Conservation (phyloP, 371 early-diverging fungal species). For the Mucor plumbeus region DNA sequence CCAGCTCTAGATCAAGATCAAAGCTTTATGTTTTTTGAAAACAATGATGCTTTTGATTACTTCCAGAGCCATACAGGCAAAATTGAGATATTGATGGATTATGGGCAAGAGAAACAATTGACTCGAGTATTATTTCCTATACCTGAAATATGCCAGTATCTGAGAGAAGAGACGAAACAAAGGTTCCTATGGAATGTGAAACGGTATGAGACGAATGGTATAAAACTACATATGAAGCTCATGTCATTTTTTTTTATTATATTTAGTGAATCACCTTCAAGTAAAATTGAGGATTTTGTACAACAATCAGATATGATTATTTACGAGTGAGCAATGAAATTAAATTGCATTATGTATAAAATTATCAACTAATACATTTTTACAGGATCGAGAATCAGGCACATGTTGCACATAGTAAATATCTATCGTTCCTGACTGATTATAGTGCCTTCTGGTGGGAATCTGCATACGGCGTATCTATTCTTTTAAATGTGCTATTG, state of each 20-base stretch:
- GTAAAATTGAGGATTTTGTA: conserved; percentile 62
- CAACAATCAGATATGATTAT: conserved; percentile 57
- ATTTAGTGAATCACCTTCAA: conserved; percentile 51
- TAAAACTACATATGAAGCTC: no score
- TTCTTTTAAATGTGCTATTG: conserved; percentile 49
- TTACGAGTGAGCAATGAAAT: conserved; percentile 42
- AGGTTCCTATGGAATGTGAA: conserved; percentile 58
- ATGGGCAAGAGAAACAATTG: conserved; percentile 45
- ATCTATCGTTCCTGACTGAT: conserved; percentile 41
- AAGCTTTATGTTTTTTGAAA: conserved; percentile 35
- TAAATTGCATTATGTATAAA: neutral
- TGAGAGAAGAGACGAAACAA: conserved; percentile 54
- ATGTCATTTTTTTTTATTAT: neutral
- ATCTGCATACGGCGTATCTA: conserved; percentile 47
- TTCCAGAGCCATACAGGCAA: conserved; percentile 59
- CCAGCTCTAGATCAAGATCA: conserved; percentile 41
- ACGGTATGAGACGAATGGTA: conserved; percentile 24
- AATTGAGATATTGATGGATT: conserved; percentile 61
- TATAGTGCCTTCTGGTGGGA: conserved; percentile 59
- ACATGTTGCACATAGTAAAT: conserved; percentile 45
- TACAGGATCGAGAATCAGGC: conserved; percentile 57
- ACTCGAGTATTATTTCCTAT: conserved; percentile 58
- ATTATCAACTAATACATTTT: neutral
- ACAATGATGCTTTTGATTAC: conserved; percentile 41
- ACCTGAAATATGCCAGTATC: conserved; percentile 58